Conservation (phyloP, 495 filamentous ascomycete species). For the Saxispiralis lemnorum region DNA sequence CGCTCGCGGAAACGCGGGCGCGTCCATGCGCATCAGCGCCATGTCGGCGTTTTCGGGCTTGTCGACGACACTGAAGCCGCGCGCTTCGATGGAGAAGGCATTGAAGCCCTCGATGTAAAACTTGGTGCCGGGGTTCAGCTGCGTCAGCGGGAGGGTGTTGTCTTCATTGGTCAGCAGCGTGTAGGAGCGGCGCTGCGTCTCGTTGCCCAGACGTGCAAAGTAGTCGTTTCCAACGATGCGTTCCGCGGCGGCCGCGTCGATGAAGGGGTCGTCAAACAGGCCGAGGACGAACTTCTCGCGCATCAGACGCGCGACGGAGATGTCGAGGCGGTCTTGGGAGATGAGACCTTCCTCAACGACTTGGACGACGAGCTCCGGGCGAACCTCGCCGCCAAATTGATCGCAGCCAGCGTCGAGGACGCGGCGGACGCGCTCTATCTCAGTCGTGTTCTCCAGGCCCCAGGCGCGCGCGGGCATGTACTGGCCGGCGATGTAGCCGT, state of each 20-base stretch:
- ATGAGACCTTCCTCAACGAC: slow-evolving; percentile 5
- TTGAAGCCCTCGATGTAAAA: slow-evolving; percentile 23
- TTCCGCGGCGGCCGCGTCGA: slow-evolving; percentile 21
- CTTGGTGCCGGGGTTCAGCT: slow-evolving; percentile 9
- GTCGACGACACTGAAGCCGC: slow-evolving; percentile 5
- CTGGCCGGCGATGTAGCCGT: no score
- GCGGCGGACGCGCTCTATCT: slow-evolving; percentile 14
- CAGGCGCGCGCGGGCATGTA: slow-evolving; percentile 19
- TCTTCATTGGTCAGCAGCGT: slow-evolving; percentile 23
- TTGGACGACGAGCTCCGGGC: slow-evolving; percentile 22
- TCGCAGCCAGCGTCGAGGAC: slow-evolving; percentile 25
- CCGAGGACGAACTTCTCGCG: slow-evolving; percentile 8
- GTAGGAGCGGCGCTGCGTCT: slow-evolving; percentile 18
- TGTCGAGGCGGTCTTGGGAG: slow-evolving; percentile 6
- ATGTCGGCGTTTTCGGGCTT: slow-evolving; percentile 21
- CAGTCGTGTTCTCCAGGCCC: slow-evolving; percentile 21
- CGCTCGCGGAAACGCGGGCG: slow-evolving; percentile 21
- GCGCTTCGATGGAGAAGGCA: slow-evolving; percentile 10
- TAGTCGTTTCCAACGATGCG: slow-evolving; percentile 22
- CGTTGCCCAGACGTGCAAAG: slow-evolving; percentile 19
- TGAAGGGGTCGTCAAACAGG: slow-evolving; percentile 11
- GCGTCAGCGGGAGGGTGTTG: slow-evolving; percentile 15
- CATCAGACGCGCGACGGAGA: slow-evolving; percentile 4
- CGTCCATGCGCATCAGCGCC: slow-evolving; percentile 21
- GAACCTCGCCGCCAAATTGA: slow-evolving; percentile 24